Conservation (phyloP, 495 filamentous ascomycete species). For the Extremus antarcticus region DNA sequence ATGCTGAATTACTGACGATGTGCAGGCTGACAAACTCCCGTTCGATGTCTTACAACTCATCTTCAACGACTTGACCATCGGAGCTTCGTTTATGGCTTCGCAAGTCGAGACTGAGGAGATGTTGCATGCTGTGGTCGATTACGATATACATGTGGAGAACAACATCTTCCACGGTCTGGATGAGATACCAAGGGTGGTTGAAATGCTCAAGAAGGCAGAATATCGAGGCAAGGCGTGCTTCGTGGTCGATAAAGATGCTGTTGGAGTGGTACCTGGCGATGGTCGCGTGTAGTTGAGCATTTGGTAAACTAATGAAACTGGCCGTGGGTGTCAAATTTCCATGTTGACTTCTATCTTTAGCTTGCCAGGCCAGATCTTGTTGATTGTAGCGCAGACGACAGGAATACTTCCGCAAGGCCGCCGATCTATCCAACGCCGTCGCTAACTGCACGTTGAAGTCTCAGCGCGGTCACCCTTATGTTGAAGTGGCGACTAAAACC, state of each 20-base stretch:
- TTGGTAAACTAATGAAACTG: no score
- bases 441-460: not conserved
- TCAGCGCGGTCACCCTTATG: conserved; percentile 19
- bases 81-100: conserved; percentile 39
- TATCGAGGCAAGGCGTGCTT: conserved; percentile 44
- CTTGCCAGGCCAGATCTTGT: no score
- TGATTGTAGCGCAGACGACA: no score
- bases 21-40: conserved; percentile 37
- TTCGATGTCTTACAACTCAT: conserved; percentile 44
- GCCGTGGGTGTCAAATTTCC: no score
- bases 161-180: conserved; percentile 43
- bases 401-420: not conserved
- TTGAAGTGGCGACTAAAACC: no score
- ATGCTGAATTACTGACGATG: not conserved
- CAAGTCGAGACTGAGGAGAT: conserved; percentile 39
- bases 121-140: conserved; percentile 39
- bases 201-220: conserved; percentile 39
- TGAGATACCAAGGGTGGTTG: conserved; percentile 39
- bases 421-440: not conserved
- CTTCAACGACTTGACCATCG: conserved; percentile 43
- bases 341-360: no score
- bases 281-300: not conserved
- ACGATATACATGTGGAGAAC: conserved; percentile 40
- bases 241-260: conserved; percentile 32
- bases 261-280: not conserved